These are phyloP conservation scores for Coemansia sp. DNA, from an alignment of 192 early-diverging fungal species.

Conservation along the genomic window DNA sequence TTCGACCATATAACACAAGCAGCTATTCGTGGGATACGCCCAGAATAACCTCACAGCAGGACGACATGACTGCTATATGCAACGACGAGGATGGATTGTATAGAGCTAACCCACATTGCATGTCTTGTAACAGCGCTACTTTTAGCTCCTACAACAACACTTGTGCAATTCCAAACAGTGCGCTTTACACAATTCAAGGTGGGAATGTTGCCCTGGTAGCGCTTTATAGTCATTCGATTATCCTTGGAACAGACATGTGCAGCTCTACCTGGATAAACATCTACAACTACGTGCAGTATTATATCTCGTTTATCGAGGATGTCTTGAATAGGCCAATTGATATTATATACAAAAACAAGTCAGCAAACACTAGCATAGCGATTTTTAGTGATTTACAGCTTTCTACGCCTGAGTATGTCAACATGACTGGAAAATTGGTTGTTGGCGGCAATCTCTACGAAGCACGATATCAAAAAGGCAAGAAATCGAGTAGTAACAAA, in stretches of 20 bases:
- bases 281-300: not conserved
- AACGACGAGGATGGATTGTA: not conserved
- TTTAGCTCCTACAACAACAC: not conserved
- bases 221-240: constrained; percentile 7
- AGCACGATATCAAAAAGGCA: not conserved
- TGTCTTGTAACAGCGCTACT: not conserved
- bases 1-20: not conserved
- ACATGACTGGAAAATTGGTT: not conserved
- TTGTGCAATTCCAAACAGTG: constrained; percentile 2
- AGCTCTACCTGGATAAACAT: not conserved
- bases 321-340: not conserved
- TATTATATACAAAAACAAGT: not conserved
- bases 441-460: not conserved
- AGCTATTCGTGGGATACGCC: not conserved
- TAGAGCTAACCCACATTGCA: not conserved
- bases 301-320: not conserved
- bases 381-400: not conserved
- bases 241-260: not conserved
- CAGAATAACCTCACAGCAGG: not conserved
- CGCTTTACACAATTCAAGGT: not conserved
- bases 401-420: not conserved
- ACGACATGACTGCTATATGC: not conserved
- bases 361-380: not conserved
- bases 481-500: not conserved
- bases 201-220: not conserved